Evolutionary conservation across 129 eudicot species (phyloP).

Genomic region (Rutidosis leptorrhynchoides): DNA sequence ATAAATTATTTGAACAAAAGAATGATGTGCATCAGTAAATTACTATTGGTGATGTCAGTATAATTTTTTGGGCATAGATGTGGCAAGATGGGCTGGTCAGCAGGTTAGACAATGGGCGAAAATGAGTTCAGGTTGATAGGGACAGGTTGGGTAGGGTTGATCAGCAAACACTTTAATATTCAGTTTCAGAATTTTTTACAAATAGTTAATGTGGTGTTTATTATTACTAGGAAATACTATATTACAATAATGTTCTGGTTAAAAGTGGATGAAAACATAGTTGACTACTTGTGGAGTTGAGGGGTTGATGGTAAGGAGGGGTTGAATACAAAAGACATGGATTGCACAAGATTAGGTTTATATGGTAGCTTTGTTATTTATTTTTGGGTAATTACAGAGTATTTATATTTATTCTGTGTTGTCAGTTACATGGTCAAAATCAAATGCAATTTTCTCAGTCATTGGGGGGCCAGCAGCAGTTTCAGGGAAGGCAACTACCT

Average conservation of each 20-base stretch:
- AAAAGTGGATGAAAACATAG: not conserved
- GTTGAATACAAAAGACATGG: not conserved
- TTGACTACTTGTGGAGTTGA: not conserved
- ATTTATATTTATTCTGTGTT: conserved; percentile 22
- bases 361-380: conserved; percentile 3
- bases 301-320: not conserved
- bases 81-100: conserved; percentile 3
- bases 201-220: not conserved
- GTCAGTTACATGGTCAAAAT: conserved; percentile 77
- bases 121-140: not conserved
- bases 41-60: not conserved
- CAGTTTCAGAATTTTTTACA: not conserved
- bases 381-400: conserved; percentile 3
- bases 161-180: conserved; percentile 1
- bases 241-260: not conserved
- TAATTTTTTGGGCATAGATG: not conserved
- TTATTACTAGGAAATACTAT: not conserved
- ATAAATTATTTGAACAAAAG: not conserved
- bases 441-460: conserved; percentile 90
- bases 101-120: not conserved
- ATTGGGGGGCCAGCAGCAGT: conserved; percentile 81
- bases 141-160: not conserved
- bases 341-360: not conserved
- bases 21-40: not conserved
- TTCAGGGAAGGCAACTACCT: conserved; percentile 74